A percentile compares a stretch with the other conserved stretches of the same genome.
Evolutionary conservation across 2,329 filamentous ascomycete genomes (phyloP).

Genomic region (Leptoxyphium fumago): DNA sequence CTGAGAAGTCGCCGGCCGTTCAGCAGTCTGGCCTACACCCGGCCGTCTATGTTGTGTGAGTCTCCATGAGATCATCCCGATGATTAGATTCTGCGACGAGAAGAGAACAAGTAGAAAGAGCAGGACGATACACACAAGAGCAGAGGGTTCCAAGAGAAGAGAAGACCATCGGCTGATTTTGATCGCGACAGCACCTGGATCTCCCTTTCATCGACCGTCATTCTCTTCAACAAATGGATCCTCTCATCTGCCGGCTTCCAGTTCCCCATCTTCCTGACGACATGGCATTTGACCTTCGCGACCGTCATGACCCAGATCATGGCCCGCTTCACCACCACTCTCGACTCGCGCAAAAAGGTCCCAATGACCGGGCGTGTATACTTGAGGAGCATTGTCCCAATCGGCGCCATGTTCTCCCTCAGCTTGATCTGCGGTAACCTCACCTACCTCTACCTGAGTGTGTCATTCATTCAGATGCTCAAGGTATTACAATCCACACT

Average conservation of each 20-base stretch:
- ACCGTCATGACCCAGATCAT: slow-evolving; percentile 89
- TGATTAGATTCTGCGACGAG: slow-evolving; percentile 20
- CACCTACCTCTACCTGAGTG: slow-evolving; percentile 87
- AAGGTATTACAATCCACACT: slow-evolving; percentile 45
- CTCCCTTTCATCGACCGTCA: slow-evolving; percentile 78
- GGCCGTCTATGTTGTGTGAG: slow-evolving; percentile 65
- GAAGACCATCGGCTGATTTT: slow-evolving; percentile 14
- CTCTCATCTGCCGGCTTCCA: slow-evolving; percentile 70
- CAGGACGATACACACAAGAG: too few relatives aligned
- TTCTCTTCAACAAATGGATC: slow-evolving; percentile 99
- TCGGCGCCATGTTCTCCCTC: slow-evolving; percentile 89
- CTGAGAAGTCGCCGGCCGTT: slow-evolving; percentile 53
- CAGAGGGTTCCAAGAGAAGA: slow-evolving; percentile 20
- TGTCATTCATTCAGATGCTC: slow-evolving; percentile 98
- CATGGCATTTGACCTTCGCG: slow-evolving; percentile 89
- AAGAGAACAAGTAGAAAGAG: too few relatives aligned
- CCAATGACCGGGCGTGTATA: slow-evolving; percentile 96
- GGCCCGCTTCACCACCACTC: slow-evolving; percentile 72
- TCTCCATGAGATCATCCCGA: slow-evolving; percentile 8
- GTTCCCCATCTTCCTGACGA: slow-evolving; percentile 67
- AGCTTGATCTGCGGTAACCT: slow-evolving; percentile 93
- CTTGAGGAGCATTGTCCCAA: slow-evolving; percentile 82
- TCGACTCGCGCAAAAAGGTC: slow-evolving; percentile 88
- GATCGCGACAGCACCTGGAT: slow-evolving; percentile 63
- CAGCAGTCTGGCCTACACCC: slow-evolving; percentile 54